Evolutionary conservation across 2,329 filamentous ascomycete species (phyloP).

Genomic region (Aureobasidium sp.): DNA sequence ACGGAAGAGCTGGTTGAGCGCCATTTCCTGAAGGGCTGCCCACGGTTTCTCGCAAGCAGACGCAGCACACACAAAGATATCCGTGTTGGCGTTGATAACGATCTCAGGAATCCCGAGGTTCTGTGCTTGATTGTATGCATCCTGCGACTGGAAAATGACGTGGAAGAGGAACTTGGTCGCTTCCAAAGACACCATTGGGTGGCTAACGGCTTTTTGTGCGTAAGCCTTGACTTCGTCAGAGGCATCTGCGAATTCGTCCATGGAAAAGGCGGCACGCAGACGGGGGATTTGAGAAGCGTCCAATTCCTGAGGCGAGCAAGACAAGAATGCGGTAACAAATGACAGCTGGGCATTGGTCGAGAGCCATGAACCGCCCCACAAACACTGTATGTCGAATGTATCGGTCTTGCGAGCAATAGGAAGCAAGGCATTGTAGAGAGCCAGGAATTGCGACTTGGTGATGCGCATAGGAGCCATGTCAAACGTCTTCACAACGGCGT

Average conservation of each 20-base stretch:
- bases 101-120: conserved; percentile 49
- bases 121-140: conserved; percentile 48
- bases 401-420: conserved; percentile 56
- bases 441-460: conserved; percentile 69
- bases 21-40: conserved; percentile 65
- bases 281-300: conserved; percentile 80
- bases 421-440: conserved; percentile 69
- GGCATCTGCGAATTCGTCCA: conserved; percentile 53
- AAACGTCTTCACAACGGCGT: conserved; percentile 66
- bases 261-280: conserved; percentile 66
- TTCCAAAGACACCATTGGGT: conserved; percentile 80
- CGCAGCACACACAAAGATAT: conserved; percentile 69
- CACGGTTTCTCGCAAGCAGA: conserved; percentile 70
- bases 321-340: conserved; percentile 83
- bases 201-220: conserved; percentile 62
- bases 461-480: conserved; percentile 70
- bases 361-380: conserved; percentile 78
- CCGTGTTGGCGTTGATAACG: conserved; percentile 62
- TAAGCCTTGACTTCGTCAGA: conserved; percentile 51
- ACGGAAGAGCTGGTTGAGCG: conserved; percentile 67
- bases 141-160: conserved; percentile 50
- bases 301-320: conserved; percentile 63
- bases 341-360: conserved; percentile 81
- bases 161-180: conserved; percentile 63
- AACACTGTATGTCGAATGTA: conserved; percentile 69